Conservation (phyloP, 1,284 basidiomycete genomes). For the Marasmius oreades region DNA sequence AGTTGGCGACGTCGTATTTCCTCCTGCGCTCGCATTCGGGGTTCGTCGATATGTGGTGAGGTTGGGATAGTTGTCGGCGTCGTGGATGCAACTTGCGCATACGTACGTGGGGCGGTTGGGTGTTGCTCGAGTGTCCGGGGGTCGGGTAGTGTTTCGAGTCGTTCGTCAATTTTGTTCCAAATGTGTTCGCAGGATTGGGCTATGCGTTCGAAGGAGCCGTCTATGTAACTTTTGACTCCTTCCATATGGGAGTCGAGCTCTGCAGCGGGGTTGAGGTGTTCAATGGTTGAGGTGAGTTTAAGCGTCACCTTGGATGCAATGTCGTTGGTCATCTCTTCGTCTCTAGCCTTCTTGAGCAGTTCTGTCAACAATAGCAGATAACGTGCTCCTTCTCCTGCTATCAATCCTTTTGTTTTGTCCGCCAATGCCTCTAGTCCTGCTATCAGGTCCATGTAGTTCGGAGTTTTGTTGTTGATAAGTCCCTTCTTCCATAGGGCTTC, state of each 20-base stretch:
- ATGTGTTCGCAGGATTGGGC: background rate
- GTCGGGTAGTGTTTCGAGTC: background rate
- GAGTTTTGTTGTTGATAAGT: background rate
- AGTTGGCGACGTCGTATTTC: slow-evolving; percentile 3
- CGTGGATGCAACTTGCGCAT: background rate
- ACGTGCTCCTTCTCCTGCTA: background rate
- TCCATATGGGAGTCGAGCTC: no score
- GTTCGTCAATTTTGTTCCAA: background rate
- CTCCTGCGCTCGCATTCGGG: background rate
- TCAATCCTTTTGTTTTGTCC: background rate
- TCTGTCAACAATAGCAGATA: background rate
- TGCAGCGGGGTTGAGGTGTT: background rate
- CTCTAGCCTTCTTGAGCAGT: background rate
- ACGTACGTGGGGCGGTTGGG: background rate
- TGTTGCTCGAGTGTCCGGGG: background rate
- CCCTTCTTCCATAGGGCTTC: background rate
- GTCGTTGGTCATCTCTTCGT: background rate
- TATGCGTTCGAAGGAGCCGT: background rate
- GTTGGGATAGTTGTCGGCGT: background rate
- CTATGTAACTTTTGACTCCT: no score
- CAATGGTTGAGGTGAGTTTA: background rate
- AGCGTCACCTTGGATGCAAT: background rate
- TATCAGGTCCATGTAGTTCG: background rate
- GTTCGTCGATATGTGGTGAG: background rate
- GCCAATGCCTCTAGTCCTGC: background rate